A percentile compares a stretch with the other conserved stretches of the same genome.
Conservation (phyloP, 2,329 filamentous ascomycete species). For the Elsinoe ampelina region DNA sequence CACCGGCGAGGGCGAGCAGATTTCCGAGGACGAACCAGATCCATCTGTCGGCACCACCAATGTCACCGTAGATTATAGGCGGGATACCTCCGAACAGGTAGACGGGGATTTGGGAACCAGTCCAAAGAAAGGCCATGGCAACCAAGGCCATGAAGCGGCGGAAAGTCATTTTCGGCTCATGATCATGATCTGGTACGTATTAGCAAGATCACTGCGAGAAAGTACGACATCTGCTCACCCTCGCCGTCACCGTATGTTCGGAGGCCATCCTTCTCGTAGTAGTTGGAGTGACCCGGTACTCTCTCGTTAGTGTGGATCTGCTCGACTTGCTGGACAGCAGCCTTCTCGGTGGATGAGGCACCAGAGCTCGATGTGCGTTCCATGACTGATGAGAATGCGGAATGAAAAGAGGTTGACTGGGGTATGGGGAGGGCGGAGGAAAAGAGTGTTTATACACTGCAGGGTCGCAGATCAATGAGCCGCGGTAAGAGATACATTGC, state of each 20-base stretch:
- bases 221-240: background rate
- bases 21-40: slow-evolving; percentile 46
- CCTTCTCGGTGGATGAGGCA: slow-evolving; percentile 12
- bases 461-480: background rate
- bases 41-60: slow-evolving; percentile 52
- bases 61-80: slow-evolving; percentile 48
- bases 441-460: background rate
- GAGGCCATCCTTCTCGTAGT: slow-evolving; percentile 40
- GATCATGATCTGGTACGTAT: slow-evolving; percentile 29
- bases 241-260: slow-evolving; percentile 40
- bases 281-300: slow-evolving; percentile 30
- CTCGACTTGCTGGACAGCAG: slow-evolving; percentile 23
- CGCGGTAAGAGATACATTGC: slow-evolving; percentile 2
- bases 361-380: slow-evolving; percentile 7
- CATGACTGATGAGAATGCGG: background rate
- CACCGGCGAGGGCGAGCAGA: slow-evolving; percentile 46
- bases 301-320: slow-evolving; percentile 30
- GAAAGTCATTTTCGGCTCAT: slow-evolving; percentile 35
- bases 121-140: slow-evolving; percentile 54
- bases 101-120: slow-evolving; percentile 51
- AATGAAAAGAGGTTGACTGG: background rate
- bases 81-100: slow-evolving; percentile 36
- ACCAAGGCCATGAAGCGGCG: slow-evolving; percentile 45
- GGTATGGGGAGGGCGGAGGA: background rate
- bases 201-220: background rate